These are phyloP conservation scores for Gossypium sturtianum DNA, from an alignment of 345 rosid species.

Conservation along the genomic window DNA sequence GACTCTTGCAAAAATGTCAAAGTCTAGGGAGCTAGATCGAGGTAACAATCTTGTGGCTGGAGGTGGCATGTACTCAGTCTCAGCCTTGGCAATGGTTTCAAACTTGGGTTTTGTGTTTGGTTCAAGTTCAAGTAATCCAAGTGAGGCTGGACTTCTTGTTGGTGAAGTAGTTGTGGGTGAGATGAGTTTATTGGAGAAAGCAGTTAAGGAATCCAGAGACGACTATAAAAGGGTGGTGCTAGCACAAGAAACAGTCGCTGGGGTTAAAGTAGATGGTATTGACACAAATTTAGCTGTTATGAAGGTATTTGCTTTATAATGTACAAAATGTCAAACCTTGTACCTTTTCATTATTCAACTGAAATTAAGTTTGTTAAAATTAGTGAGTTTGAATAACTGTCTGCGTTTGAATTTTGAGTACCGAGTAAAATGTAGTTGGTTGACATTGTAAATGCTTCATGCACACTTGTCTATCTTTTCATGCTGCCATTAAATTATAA, in stretches of 20 bases:
- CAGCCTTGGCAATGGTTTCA: conserved; percentile 74
- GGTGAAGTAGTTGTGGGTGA: conserved; percentile 93
- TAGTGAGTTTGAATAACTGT: neutral
- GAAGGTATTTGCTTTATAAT: conserved; percentile 54
- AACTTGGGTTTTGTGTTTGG: conserved; percentile 71
- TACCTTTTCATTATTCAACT: neutral
- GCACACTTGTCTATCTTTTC: neutral
- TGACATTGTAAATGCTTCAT: neutral
- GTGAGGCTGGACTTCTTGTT: conserved; percentile 48
- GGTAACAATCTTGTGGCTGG: conserved; percentile 34
- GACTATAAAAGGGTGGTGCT: conserved; percentile 66
- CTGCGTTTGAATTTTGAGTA: neutral
- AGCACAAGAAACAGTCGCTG: conserved; percentile 86
- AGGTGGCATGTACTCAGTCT: conserved; percentile 59
- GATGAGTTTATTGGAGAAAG: conserved; percentile 71
- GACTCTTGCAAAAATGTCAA: conserved; percentile 73
- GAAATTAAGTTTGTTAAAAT: neutral
- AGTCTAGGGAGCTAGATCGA: conserved; percentile 44
- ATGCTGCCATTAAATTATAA: neutral
- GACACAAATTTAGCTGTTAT: conserved; percentile 95
- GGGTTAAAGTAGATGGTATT: conserved; percentile 87
- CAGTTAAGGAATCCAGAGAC: conserved; percentile 68
- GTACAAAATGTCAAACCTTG: neutral
- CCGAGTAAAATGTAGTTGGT: neutral
- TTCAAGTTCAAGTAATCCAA: conserved; percentile 44